Percentiles rank a stretch among this genome's conserved stretches.
Evolutionary conservation across 148 eudicot species (phyloP).

Genomic region (Silene uniflora): DNA sequence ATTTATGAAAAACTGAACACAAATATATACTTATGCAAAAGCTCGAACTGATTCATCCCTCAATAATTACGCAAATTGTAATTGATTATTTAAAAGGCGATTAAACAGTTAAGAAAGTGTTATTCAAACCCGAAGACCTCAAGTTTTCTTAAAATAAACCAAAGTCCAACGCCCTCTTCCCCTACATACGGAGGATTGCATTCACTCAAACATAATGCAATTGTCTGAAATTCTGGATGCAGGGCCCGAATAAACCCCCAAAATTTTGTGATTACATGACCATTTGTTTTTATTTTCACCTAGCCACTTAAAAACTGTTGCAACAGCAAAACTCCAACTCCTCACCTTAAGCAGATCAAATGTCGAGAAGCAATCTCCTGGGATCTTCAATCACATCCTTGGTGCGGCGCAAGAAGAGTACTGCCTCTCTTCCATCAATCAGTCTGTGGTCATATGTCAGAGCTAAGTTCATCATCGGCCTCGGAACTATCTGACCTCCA

Average conservation of each 20-base stretch:
- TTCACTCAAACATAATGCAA: constrained; percentile 19
- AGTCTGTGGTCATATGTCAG: constrained; percentile 95
- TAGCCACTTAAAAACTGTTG: constrained; percentile 2
- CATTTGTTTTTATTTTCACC: constrained; percentile 26
- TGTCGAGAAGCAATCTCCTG: constrained; percentile 82
- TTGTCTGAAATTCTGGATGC: constrained; percentile 5
- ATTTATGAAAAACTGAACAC: no score
- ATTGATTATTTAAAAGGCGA: no score
- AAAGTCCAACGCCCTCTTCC: background rate
- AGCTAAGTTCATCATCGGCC: constrained; percentile 98
- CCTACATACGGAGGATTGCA: constrained; percentile 3
- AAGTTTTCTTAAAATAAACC: no score
- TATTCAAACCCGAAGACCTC: no score
- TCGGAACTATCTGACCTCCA: constrained; percentile 60
- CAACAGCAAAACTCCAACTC: background rate
- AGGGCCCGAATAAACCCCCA: constrained; percentile 22
- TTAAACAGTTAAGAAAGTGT: no score
- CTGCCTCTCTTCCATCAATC: constrained; percentile 98
- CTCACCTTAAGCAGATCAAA: constrained; percentile 30
- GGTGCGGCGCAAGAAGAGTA: constrained; percentile 82
- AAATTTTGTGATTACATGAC: constrained; percentile 21
- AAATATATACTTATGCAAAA: no score
- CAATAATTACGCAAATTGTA: no score
- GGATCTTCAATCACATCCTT: constrained; percentile 98
- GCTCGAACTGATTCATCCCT: no score